phyloP scores from a whole-genome alignment of 2,329 filamentous ascomycete genomes.

The Penicillium sclerotigenum region DNA sequence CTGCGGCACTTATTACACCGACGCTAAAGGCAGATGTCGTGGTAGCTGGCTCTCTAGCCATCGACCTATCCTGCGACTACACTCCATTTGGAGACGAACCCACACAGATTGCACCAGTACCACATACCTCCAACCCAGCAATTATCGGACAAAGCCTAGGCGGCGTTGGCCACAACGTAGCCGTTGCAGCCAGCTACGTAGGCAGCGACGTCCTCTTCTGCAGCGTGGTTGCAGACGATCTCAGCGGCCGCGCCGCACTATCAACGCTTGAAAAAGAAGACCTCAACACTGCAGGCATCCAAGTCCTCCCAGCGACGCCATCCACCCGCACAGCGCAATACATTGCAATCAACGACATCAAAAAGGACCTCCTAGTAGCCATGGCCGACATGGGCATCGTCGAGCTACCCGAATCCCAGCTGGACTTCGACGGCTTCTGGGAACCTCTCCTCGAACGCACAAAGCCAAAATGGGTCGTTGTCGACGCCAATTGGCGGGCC shows the following conservation, averaged over 20 bases:
- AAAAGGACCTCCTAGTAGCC: conserved; percentile 80
- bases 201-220: conserved; percentile 67
- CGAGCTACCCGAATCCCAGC: conserved; percentile 42
- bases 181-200: conserved; percentile 72
- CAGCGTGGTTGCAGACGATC: conserved; percentile 76
- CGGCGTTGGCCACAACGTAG: conserved; percentile 89
- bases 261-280: conserved; percentile 58
- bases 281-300: conserved; percentile 65
- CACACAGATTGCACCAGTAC: conserved; percentile 35
- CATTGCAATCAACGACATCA: conserved; percentile 78
- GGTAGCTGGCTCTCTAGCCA: conserved; percentile 83
- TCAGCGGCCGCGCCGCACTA: conserved; percentile 71
- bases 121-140: conserved; percentile 83
- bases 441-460: conserved; percentile 55
- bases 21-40: conserved; percentile 61
- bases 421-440: conserved; percentile 56
- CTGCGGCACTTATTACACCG: background rate
- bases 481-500: conserved; percentile 83
- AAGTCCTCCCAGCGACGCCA: conserved; percentile 51
- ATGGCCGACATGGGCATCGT: conserved; percentile 96
- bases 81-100: conserved; percentile 44
- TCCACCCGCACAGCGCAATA: conserved; percentile 80
- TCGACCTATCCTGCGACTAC: conserved; percentile 85
- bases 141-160: conserved; percentile 78
- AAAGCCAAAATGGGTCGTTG: conserved; percentile 71